Percentiles rank a stretch among this genome's conserved stretches.
These are phyloP conservation scores for Salix arbutifolia DNA, from an alignment of 345 rosid species.

Conservation along the genomic window DNA sequence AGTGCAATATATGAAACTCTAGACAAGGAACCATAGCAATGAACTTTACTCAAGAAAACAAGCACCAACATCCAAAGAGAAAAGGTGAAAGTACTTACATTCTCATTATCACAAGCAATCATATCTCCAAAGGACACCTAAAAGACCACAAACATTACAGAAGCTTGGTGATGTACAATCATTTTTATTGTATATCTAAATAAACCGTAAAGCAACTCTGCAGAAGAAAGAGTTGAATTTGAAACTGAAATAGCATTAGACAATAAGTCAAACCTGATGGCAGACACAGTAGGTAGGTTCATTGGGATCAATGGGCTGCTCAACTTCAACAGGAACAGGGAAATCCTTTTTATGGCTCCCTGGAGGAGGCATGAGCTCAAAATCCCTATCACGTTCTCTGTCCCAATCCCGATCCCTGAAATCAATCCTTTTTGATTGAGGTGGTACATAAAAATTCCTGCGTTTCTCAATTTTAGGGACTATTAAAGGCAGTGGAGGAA, in stretches of 20 bases:
- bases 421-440: slow-evolving; percentile 75
- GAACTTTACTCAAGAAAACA: neutral
- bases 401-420: slow-evolving; percentile 87
- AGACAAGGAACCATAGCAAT: slow-evolving; percentile 3
- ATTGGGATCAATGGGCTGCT: slow-evolving; percentile 93
- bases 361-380: slow-evolving; percentile 99
- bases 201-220: neutral
- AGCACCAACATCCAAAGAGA: neutral
- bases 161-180: slow-evolving; percentile 7
- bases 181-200: neutral
- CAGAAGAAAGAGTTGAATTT: slow-evolving; percentile 5
- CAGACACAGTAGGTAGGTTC: slow-evolving; percentile 98
- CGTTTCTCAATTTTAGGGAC: slow-evolving; percentile 82
- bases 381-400: slow-evolving; percentile 83
- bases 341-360: slow-evolving; percentile 82
- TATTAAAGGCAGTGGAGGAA: slow-evolving; percentile 68
- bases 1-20: neutral
- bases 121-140: slow-evolving; percentile 98
- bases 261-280: slow-evolving; percentile 70
- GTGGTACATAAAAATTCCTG: slow-evolving; percentile 52
- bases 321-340: slow-evolving; percentile 50
- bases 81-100: slow-evolving; percentile 46
- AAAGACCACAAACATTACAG: slow-evolving; percentile 6
- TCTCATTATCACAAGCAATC: slow-evolving; percentile 99
- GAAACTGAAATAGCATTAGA: slow-evolving; percentile 2